Evolutionary conservation across 495 filamentous ascomycete species (phyloP), one percentile per base, ranked within the genome.

Genomic region (Trichoderma erinaceum): DNA sequence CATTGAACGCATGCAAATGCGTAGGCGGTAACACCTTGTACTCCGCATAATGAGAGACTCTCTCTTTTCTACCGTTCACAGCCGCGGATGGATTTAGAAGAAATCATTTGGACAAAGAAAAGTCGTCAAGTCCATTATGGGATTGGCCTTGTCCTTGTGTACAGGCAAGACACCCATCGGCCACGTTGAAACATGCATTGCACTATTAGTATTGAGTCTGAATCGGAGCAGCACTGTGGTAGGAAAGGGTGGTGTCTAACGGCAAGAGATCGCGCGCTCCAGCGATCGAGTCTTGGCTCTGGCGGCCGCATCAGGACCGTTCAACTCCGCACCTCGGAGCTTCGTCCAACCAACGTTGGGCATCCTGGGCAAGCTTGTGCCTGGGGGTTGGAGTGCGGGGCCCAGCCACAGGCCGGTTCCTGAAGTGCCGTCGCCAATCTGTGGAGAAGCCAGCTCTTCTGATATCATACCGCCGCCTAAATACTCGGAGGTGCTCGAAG

Each of bases 371-470:
- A 18, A 15, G 27, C 56, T 32, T 32, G 56, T 61, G 23, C 56
- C 56, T 61, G 56, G 56, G n/a, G 25, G n/a, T 61, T 27, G 27
- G 18, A 25, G 29, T 35, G 56, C 56, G 56, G 56, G 56, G 23
- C 56, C 23, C 56, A 29, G n/a, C 25, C 56, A 61, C 27, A 12
- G 13, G 2, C 56, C 56, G 56, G 56, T 32, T 61, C 56, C 27
- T 32, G 56, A 61, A 61, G 56, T 61, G 56, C 56, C 56, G 56
- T 61, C 56, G 56, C 56, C 56, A 29, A 61, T 61, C 56, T 61
- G 56, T 61, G 56, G 56, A 21, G 56, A 61, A 61, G 16, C 29
- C 16, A 29, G 27, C 56, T 61, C 56, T 13, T 7, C 56, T 61
- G 27, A 61, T 61, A 61, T 61, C 56, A 61, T 32, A 11, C 23